A percentile compares a stretch with the other conserved stretches of the same genome.
phyloP scores from a whole-genome alignment of 176 grass and related monocot genomes.

The Neostapfia colusana region DNA sequence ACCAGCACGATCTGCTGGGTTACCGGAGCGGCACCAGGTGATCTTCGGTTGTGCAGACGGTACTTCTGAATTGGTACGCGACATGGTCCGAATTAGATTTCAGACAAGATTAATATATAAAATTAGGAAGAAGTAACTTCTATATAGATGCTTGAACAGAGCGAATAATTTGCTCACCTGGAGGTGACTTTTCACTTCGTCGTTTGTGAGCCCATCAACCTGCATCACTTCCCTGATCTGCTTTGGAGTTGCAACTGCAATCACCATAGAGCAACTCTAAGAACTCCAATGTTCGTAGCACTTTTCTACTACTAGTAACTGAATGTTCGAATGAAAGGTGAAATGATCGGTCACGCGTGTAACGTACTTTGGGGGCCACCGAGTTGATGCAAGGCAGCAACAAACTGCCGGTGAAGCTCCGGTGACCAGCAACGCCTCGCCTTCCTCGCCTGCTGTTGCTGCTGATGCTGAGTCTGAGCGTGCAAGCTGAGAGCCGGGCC shows the following conservation, averaged over 20 bases:
- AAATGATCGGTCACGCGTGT: slow-evolving; percentile 16
- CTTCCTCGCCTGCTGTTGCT: slow-evolving; percentile 62
- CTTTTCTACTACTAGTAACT: background rate
- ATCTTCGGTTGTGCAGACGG: slow-evolving; percentile 73
- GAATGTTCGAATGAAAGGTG: background rate
- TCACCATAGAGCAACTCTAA: slow-evolving; percentile 17
- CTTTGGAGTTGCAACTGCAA: slow-evolving; percentile 92
- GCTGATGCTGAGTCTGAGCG: slow-evolving; percentile 34
- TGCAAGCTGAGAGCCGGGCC: slow-evolving; percentile 41
- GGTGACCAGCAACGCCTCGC: slow-evolving; percentile 88
- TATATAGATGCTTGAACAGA: background rate
- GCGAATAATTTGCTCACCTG: slow-evolving; percentile 51
- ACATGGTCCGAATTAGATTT: slow-evolving; percentile 34
- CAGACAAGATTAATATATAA: background rate
- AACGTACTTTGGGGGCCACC: slow-evolving; percentile 90
- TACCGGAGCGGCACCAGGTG: slow-evolving; percentile 4
- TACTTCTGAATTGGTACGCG: slow-evolving; percentile 71
- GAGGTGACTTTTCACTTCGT: slow-evolving; percentile 99
- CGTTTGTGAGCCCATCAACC: slow-evolving; percentile 94
- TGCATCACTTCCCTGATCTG: slow-evolving; percentile 98
- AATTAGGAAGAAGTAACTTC: slow-evolving; percentile 6
- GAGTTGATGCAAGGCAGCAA: slow-evolving; percentile 66
- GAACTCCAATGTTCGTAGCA: background rate
- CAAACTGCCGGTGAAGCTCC: slow-evolving; percentile 83
- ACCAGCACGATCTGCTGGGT: slow-evolving; percentile 44